These are phyloP conservation scores for Rutstroemia sp. DNA, from an alignment of 2,329 filamentous ascomycete genomes.

Conservation along the genomic window DNA sequence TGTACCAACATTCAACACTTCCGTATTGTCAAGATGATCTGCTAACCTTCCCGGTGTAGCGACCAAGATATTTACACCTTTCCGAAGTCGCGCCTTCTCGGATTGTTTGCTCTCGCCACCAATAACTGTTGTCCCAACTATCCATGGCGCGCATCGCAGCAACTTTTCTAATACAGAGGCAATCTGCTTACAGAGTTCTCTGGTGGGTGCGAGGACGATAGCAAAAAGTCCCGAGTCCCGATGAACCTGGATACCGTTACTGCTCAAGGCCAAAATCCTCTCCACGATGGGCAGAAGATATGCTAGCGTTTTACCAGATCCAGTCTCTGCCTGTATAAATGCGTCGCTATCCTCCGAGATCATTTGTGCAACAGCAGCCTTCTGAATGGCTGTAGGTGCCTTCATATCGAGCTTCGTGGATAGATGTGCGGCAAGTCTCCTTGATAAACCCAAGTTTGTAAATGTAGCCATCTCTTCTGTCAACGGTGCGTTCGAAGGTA, in stretches of 20 bases:
- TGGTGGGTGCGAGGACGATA: slow-evolving; percentile 86
- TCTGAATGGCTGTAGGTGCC: slow-evolving; percentile 90
- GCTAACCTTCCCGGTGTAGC: slow-evolving; percentile 87
- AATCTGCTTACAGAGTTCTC: slow-evolving; percentile 93
- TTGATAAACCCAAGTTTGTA: slow-evolving; percentile 74
- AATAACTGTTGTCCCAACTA: slow-evolving; percentile 80
- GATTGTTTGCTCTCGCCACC: slow-evolving; percentile 65
- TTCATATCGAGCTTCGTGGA: slow-evolving; percentile 81
- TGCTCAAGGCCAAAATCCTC: slow-evolving; percentile 71
- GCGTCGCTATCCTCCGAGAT: slow-evolving; percentile 78
- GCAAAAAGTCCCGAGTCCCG: slow-evolving; percentile 87
- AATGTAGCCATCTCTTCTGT: slow-evolving; percentile 80
- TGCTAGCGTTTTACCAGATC: slow-evolving; percentile 95
- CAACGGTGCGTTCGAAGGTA: slow-evolving; percentile 86
- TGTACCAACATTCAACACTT: slow-evolving; percentile 78
- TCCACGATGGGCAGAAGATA: slow-evolving; percentile 91
- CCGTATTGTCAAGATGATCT: slow-evolving; percentile 89
- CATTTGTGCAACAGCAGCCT: slow-evolving; percentile 75
- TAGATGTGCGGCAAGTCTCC: slow-evolving; percentile 73
- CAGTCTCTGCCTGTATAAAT: slow-evolving; percentile 94
- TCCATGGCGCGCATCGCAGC: slow-evolving; percentile 84
- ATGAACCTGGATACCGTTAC: slow-evolving; percentile 51
- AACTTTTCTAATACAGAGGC: slow-evolving; percentile 78
- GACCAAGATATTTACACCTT: slow-evolving; percentile 91
- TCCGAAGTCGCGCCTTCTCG: slow-evolving; percentile 88